A percentile compares a stretch with the other conserved stretches of the same genome.
These are phyloP conservation scores for Tulasnella sp. DNA, from an alignment of 768 basidiomycete species.

Conservation along the genomic window DNA sequence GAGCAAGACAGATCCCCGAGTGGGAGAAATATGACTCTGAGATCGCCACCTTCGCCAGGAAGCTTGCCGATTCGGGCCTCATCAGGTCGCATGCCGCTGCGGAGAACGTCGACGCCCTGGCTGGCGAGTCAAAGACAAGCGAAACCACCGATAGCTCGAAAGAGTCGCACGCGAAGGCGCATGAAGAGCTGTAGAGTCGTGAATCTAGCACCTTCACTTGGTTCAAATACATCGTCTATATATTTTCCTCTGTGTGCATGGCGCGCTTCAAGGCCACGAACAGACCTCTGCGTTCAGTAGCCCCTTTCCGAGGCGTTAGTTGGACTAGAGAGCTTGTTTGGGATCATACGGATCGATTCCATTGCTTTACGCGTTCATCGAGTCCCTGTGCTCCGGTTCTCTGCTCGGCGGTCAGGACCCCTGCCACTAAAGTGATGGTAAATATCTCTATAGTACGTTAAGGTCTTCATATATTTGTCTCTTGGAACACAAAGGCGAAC, in stretches of 20 bases:
- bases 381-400: too few species aligned
- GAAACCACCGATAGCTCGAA: constrained; percentile 6
- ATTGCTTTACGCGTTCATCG: too few species aligned
- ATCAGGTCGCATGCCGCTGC: constrained; percentile 69
- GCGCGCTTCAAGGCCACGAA: not conserved
- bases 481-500: too few species aligned
- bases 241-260: not conserved
- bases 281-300: too few species aligned
- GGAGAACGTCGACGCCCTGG: constrained; percentile 63
- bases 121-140: constrained; percentile 45
- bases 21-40: constrained; percentile 96
- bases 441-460: too few species aligned
- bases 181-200: not conserved
- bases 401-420: too few species aligned
- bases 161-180: not conserved
- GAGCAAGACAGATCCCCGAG: constrained; percentile 94
- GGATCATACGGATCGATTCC: too few species aligned
- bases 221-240: not conserved
- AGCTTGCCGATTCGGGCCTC: constrained; percentile 69
- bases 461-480: too few species aligned
- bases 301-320: too few species aligned
- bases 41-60: constrained; percentile 78
- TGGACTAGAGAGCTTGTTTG: too few species aligned
- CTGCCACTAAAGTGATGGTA: too few species aligned
- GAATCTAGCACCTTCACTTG: not conserved